These are phyloP conservation scores for Globisporangium cylindrosporum DNA, from an alignment of 352 stramenopile species.

Conservation along the genomic window DNA sequence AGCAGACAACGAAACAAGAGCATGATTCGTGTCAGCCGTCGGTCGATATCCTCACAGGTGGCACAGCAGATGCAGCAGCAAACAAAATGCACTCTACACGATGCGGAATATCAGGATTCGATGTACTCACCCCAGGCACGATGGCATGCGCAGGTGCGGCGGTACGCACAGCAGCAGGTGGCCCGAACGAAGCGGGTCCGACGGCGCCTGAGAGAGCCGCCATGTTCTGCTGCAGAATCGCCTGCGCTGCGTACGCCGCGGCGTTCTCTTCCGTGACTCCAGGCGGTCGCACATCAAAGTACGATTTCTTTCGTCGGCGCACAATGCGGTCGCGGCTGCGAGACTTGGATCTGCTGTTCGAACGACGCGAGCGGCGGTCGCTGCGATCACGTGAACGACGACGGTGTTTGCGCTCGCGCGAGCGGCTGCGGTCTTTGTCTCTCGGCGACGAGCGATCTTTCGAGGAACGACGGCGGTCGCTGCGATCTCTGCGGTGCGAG, in stretches of 20 bases:
- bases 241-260: conserved; percentile 77
- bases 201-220: conserved; percentile 58
- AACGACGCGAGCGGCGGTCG: conserved; percentile 35
- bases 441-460: conserved; percentile 12
- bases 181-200: conserved; percentile 59
- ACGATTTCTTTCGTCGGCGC: conserved; percentile 68
- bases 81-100: not conserved
- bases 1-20: conserved; percentile 51
- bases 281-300: conserved; percentile 80
- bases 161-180: conserved; percentile 16
- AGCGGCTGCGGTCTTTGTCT: conserved; percentile 18
- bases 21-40: conserved; percentile 33
- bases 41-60: conserved; percentile 9
- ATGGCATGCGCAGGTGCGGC: conserved; percentile 17
- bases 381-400: not conserved
- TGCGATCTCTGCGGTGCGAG: conserved; percentile 28
- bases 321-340: conserved; percentile 45
- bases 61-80: conserved; percentile 6
- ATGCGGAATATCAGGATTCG: not conserved
- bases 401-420: conserved; percentile 19
- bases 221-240: conserved; percentile 85
- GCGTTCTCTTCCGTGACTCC: conserved; percentile 83
- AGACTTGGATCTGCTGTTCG: conserved; percentile 33
- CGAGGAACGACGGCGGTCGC: conserved; percentile 23
- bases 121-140: conserved; percentile 18